Evolutionary conservation across 768 basidiomycete species (phyloP).

Genomic region (Calocera viscosa): DNA sequence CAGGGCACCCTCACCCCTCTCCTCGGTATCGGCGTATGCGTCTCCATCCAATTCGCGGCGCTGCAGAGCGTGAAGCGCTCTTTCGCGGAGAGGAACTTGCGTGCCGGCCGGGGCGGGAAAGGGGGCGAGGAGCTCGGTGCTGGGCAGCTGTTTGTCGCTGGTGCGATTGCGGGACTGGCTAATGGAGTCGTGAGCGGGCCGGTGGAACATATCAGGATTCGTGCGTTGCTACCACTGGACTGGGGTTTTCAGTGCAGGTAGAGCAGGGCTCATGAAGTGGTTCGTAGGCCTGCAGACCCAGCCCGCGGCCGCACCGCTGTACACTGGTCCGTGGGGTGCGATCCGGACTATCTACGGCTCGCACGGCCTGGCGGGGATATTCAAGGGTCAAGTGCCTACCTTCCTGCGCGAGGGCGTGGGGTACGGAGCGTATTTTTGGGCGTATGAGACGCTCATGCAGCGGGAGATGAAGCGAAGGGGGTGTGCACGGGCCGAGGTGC

Average conservation of each 20-base stretch:
- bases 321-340: conserved; percentile 77
- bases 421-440: conserved; percentile 80
- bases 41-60: conserved; percentile 90
- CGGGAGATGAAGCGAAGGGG: conserved; percentile 46
- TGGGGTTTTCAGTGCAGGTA: not conserved
- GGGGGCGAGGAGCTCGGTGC: conserved; percentile 48
- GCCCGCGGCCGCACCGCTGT: conserved; percentile 58
- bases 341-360: conserved; percentile 66
- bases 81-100: conserved; percentile 53
- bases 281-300: conserved; percentile 78
- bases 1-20: conserved; percentile 86
- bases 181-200: conserved; percentile 91
- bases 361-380: conserved; percentile 72
- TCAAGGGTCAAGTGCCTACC: conserved; percentile 86
- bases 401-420: conserved; percentile 70
- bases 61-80: conserved; percentile 74
- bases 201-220: conserved; percentile 94
- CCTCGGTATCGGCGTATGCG: conserved; percentile 84
- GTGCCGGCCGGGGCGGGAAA: conserved; percentile 47
- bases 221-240: conserved; percentile 35
- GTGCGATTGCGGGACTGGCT: conserved; percentile 74
- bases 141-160: conserved; percentile 59
- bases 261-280: not conserved
- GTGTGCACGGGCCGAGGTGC: conserved; percentile 43
- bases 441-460: conserved; percentile 86